A percentile compares a stretch with the other conserved stretches of the same genome.
Evolutionary conservation across 495 filamentous ascomycete species (phyloP).

Genomic region (Amorphotheca resinae): DNA sequence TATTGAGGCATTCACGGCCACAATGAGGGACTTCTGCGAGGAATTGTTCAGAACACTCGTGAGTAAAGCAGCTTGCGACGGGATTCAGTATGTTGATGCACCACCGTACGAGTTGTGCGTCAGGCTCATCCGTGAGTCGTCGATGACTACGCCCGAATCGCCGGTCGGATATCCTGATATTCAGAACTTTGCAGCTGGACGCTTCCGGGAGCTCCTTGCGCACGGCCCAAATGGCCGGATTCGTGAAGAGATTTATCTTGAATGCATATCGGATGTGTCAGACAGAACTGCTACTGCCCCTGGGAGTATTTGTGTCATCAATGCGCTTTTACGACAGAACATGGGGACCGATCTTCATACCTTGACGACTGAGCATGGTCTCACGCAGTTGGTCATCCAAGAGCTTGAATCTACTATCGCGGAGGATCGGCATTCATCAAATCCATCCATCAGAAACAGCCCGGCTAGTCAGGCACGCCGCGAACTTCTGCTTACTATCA

Average conservation of each 20-base stretch:
- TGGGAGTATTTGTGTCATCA: conserved; percentile 63
- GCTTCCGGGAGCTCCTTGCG: conserved; percentile 18
- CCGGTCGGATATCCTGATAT: conserved; percentile 31
- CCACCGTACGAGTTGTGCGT: conserved; percentile 46
- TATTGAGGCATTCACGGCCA: conserved; percentile 40
- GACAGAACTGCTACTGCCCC: conserved; percentile 40
- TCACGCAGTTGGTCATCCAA: conserved; percentile 33
- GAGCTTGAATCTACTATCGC: conserved; percentile 32
- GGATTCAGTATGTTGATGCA: conserved; percentile 17
- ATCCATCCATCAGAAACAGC: conserved; percentile 25
- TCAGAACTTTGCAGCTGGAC: conserved; percentile 42
- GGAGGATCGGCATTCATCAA: conserved; percentile 22
- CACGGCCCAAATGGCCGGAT: conserved; percentile 36
- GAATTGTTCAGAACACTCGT: conserved; percentile 20
- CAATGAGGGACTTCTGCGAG: conserved; percentile 41
- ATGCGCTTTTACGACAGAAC: conserved; percentile 37
- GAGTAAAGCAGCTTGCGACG: conserved; percentile 3
- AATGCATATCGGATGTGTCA: conserved; percentile 46
- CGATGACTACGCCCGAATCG: conserved; percentile 27
- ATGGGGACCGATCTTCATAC: conserved; percentile 23
- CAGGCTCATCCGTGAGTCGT: conserved; percentile 55
- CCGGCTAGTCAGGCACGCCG: conserved; percentile 39
- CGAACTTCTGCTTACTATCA: conserved; percentile 43
- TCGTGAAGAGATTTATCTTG: conserved; percentile 41
- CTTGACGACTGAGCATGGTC: conserved; percentile 30